Evolutionary conservation across 805 yeast genomes (phyloP).

Genomic region (Saccharomyces eubayanus): DNA sequence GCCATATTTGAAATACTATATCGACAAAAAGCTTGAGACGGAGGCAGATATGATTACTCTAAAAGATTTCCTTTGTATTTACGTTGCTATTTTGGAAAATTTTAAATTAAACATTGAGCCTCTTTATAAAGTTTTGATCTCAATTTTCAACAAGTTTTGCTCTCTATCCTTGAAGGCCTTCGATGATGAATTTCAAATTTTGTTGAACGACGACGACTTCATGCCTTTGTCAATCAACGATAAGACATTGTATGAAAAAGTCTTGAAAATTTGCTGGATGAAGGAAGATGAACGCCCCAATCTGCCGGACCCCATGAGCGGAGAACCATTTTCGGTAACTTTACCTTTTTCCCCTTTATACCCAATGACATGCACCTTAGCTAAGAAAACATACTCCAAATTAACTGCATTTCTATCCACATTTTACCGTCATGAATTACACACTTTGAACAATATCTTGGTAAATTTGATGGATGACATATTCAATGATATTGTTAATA

Average conservation of each 20-base stretch:
- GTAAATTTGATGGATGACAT: constrained; percentile 57
- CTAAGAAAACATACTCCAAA: constrained; percentile 56
- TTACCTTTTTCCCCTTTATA: constrained; percentile 85
- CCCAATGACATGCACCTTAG: constrained; percentile 74
- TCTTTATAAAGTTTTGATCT: constrained; percentile 53
- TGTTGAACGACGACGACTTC: constrained; percentile 73
- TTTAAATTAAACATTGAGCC: constrained; percentile 51
- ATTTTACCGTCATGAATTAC: constrained; percentile 54
- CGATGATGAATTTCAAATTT: constrained; percentile 48
- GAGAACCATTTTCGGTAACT: constrained; percentile 44
- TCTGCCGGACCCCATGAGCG: constrained; percentile 11
- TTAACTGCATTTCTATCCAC: constrained; percentile 58
- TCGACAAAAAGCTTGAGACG: constrained; percentile 35
- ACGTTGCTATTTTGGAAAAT: constrained; percentile 69
- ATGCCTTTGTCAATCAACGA: constrained; percentile 75
- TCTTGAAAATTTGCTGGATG: constrained; percentile 64
- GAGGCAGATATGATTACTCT: constrained; percentile 43
- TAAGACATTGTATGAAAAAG: constrained; percentile 49
- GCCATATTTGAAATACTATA: constrained; percentile 46
- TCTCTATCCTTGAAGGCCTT: constrained; percentile 47
- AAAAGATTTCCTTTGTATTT: constrained; percentile 59
- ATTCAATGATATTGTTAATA: constrained; percentile 59
- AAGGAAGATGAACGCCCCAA: constrained; percentile 40
- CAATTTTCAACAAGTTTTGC: constrained; percentile 54
- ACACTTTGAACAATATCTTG: constrained; percentile 51